phyloP scores from a whole-genome alignment of 2,329 filamentous ascomycete genomes.

The Exserohilum turcica region DNA sequence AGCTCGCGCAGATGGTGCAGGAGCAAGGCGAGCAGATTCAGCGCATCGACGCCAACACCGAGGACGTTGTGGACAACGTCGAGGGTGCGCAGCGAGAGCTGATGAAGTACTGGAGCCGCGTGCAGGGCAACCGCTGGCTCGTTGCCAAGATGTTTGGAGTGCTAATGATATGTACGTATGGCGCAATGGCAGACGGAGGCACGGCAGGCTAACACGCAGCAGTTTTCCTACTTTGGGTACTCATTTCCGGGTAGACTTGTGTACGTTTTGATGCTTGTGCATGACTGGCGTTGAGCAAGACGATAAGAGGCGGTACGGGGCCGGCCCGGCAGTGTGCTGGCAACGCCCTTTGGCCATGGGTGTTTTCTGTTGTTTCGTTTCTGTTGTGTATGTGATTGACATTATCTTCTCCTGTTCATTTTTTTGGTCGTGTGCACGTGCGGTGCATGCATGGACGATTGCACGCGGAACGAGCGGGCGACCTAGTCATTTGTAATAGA shows the following conservation, averaged over 20 bases:
- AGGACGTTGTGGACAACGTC: conserved; percentile 98
- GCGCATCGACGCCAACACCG: conserved; percentile 94
- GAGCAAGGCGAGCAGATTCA: conserved; percentile 99
- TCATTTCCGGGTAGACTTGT: conserved; percentile 61
- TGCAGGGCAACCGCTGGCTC: conserved; percentile 94
- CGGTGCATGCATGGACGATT: conserved; percentile 2
- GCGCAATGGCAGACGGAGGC: conserved; percentile 6
- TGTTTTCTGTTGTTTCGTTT: conserved; percentile 8
- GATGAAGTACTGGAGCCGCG: conserved; percentile 94
- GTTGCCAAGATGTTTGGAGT: conserved; percentile 85
- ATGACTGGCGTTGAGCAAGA: conserved; percentile 31
- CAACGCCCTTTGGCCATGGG: conserved; percentile 15
- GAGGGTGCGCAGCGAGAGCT: conserved; percentile 92
- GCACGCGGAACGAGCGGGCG: background rate
- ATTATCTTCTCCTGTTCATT: conserved; percentile 6
- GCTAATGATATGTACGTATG: conserved; percentile 79
- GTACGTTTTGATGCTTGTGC: conserved; percentile 4
- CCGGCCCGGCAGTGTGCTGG: conserved; percentile 9
- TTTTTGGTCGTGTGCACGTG: conserved; percentile 1
- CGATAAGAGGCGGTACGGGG: conserved; percentile 17
- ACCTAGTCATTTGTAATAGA: conserved; percentile 18
- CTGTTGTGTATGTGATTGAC: background rate
- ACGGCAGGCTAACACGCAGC: conserved; percentile 19
- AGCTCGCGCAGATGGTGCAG: conserved; percentile 93
- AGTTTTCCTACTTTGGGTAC: conserved; percentile 66